Base-by-base conservation (phyloP, 495 filamentous ascomycete species). In the Aspergillus bertholletiae region DNA sequence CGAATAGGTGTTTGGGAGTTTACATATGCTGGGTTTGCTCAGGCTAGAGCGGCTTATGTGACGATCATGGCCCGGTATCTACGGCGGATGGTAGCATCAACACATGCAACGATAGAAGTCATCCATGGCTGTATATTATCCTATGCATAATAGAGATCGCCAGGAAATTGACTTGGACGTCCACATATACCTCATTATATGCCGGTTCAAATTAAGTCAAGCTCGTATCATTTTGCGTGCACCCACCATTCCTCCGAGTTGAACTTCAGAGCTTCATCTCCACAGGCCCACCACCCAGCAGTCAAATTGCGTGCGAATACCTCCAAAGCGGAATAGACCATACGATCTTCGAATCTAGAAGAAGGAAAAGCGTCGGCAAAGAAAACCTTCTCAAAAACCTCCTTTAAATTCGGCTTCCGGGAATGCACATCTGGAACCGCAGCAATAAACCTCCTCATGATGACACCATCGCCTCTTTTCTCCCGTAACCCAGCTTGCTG, bases 391-490 rank as follows among this genome's bases (percentile, higher is more conserved):
- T 83, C 83, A 43, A 87, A 71, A 7, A 86, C 40, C 22, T 66
- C 71, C 60, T 81, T 85, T 48, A 90, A 57, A 55, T 82, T 85
- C 20, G 93, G 94, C 65, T 98, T 98, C 49, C 92, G 77, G 2
- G 93, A 97, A 73, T 98, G 94, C 23, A 94, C 55, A 72, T 97
- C 93, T 4, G 93, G 92, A 23, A 96, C 93, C 12, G 83, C 85
- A 7, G 90, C 73, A 49, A 97, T 82, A 9, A 90, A 80, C 64
- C 82, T 77, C 49, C 72, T 76, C 23, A 66, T 68, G 13, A 83
- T 54, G 7, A 32, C 32, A 12, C 12, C 35, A 22, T n/a, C 18
- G n/a, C 12, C 34, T 8, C 32, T 18, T 11, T 17, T 11, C 39
- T 22, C 35, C 7, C 7, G 9, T 41, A 37, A 12, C n/a, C 20